Evolutionary conservation across 2,329 filamentous ascomycete species (phyloP).

Genomic region (Teratosphaeria zuluensis): DNA sequence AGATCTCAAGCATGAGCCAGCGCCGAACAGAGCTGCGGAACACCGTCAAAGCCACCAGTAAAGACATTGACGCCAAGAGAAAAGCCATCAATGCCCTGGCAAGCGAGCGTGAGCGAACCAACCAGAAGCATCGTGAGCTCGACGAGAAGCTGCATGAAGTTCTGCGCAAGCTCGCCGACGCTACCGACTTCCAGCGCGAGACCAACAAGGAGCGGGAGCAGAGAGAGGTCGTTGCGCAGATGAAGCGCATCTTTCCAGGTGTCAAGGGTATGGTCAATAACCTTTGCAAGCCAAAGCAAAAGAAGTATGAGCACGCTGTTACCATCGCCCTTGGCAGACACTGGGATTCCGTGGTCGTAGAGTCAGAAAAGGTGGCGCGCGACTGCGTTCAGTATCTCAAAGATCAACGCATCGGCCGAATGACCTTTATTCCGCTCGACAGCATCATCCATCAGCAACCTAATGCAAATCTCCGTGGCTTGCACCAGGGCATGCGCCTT

Average conservation of each 20-base stretch:
- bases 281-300: slow-evolving; percentile 91
- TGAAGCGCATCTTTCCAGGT: slow-evolving; percentile 86
- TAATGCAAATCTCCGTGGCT: slow-evolving; percentile 82
- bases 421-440: slow-evolving; percentile 92
- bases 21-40: slow-evolving; percentile 55
- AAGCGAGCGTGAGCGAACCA: slow-evolving; percentile 71
- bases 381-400: slow-evolving; percentile 93
- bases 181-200: slow-evolving; percentile 75
- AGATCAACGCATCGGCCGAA: slow-evolving; percentile 74
- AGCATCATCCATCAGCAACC: slow-evolving; percentile 92
- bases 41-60: slow-evolving; percentile 52
- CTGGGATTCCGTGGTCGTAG: slow-evolving; percentile 89
- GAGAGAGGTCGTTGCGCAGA: slow-evolving; percentile 72
- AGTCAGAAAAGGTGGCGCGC: slow-evolving; percentile 85
- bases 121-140: slow-evolving; percentile 74
- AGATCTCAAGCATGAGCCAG: slow-evolving; percentile 59
- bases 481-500: slow-evolving; percentile 70
- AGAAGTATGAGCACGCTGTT: slow-evolving; percentile 90
- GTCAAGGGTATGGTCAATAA: slow-evolving; percentile 86
- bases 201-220: slow-evolving; percentile 69
- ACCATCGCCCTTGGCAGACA: slow-evolving; percentile 85
- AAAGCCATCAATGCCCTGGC: slow-evolving; percentile 79
- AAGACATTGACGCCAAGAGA: slow-evolving; percentile 79
- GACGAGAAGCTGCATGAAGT: slow-evolving; percentile 86
- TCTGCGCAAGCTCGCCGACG: slow-evolving; percentile 69